phyloP scores from a whole-genome alignment of 225 moss, liverwort and hornwort species.

The Anthoceros angustus region DNA sequence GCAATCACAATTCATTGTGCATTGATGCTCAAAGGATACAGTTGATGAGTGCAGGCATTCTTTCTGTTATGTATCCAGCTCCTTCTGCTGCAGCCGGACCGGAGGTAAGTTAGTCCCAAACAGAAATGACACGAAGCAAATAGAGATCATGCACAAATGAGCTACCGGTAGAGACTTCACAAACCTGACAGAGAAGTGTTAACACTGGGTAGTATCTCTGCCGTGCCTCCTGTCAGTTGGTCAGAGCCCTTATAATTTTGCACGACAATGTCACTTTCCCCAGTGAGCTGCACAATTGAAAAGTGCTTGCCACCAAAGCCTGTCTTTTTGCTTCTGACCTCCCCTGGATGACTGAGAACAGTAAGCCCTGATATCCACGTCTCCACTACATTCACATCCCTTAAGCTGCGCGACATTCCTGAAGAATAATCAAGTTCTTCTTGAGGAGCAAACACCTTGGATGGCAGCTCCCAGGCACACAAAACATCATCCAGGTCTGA shows the following conservation, averaged over 20 bases:
- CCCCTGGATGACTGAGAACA: constrained; percentile 22
- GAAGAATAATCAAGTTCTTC: constrained; percentile 34
- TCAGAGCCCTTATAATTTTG: constrained; percentile 45
- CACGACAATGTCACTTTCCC: constrained; percentile 44
- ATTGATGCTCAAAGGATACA: neutral
- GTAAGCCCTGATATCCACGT: constrained; percentile 42
- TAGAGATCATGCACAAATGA: neutral
- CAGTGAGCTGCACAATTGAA: constrained; percentile 59
- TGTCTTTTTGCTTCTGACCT: neutral
- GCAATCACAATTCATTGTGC: neutral
- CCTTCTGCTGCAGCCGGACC: neutral
- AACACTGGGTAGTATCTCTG: neutral
- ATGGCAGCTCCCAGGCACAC: constrained; percentile 66
- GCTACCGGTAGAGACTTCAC: neutral
- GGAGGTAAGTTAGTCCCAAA: neutral
- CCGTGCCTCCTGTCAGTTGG: constrained; percentile 10
- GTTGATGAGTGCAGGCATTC: neutral
- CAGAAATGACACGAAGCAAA: neutral
- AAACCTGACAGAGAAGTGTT: neutral
- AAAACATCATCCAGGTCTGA: constrained; percentile 38
- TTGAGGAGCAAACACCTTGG: constrained; percentile 45
- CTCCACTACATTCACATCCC: constrained; percentile 16
- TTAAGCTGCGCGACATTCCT: constrained; percentile 24
- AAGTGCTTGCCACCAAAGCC: constrained; percentile 24
- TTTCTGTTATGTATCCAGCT: neutral